phyloP scores from a whole-genome alignment of 208 protist genomes.

The Leishmania mexicana region DNA sequence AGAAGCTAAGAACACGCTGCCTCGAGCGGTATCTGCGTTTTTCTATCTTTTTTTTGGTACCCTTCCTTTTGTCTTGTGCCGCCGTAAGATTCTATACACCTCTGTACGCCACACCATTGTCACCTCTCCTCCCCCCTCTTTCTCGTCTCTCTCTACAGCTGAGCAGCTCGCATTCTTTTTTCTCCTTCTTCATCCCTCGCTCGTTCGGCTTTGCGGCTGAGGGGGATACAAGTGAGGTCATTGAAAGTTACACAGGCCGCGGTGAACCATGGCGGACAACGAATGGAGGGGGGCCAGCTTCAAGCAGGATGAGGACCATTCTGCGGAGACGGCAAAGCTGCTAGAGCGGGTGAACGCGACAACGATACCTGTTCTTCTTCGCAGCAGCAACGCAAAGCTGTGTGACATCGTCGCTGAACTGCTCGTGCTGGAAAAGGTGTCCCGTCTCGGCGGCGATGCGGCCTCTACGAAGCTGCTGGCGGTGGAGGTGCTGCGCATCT shows the following conservation, averaged over 20 bases:
- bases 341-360: constrained; percentile 82
- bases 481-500: constrained; percentile 90
- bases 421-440: constrained; percentile 90
- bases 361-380: constrained; percentile 72
- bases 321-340: constrained; percentile 52
- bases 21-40: constrained; percentile 3
- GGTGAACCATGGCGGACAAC: constrained; percentile 54
- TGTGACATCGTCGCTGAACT: constrained; percentile 87
- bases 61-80: background rate
- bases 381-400: constrained; percentile 55
- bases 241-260: background rate
- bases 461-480: constrained; percentile 81
- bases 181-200: background rate
- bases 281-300: constrained; percentile 91
- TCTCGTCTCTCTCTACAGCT: background rate
- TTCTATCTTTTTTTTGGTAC: background rate
- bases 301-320: constrained; percentile 89
- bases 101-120: background rate
- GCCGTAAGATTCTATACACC: background rate
- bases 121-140: background rate
- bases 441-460: constrained; percentile 81
- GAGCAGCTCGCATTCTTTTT: constrained; percentile 6
- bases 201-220: constrained; percentile 2
- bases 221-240: background rate
- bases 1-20: background rate